Evolutionary conservation across 2,329 filamentous ascomycete genomes (phyloP), one percentile per base, ranked within the genome.

Genomic region (Chaetomiaceae sp.): DNA sequence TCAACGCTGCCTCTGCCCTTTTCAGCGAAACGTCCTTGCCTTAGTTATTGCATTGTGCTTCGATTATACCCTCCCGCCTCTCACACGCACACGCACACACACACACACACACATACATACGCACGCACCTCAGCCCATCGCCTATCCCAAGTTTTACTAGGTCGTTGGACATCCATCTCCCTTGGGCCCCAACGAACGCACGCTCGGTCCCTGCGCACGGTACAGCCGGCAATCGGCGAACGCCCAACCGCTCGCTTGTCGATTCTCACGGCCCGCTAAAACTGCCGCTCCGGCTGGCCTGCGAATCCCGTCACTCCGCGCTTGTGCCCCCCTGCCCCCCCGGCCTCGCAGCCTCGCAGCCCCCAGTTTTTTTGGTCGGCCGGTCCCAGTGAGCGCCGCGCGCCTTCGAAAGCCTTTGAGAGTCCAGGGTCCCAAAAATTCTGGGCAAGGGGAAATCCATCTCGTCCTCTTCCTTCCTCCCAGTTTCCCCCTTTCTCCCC

Each of bases 221-320:
- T 50, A 46, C 38, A 46, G 42, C 49, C 40, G 42, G 45, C 50
- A 51, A 46, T 46, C 41, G 54, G 53, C 34, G 37, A n/a, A 37
- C 40, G 20, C 18, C 46, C 41, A 27, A 37, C 42, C 48, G 55
- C 41, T 53, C 52, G 49, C 45, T 47, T 51, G 49, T 38, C 46
- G n/a, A 47, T 34, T 49, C 33, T 30, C 45, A 53, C 57, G 51
- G 57, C 46, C 54, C 57, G 57, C 57, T 51, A 55, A 57, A 58
- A 55, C 53, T 53, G 53, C 55, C 55, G 56, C 49, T 54, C 49
- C 54, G 57, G 53, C 51, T 54, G 45, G 48, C 44, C 51, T 44
- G 37, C 48, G 37, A 51, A 50, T 55, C 44, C 55, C 48, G 51
- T 30, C 32, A 18, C 36, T 46, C 51, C 57, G 52, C 57, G 56